These are phyloP conservation scores for Syncephalastrum contaminatum DNA, from an alignment of 371 early-diverging fungal species.

Conservation along the genomic window DNA sequence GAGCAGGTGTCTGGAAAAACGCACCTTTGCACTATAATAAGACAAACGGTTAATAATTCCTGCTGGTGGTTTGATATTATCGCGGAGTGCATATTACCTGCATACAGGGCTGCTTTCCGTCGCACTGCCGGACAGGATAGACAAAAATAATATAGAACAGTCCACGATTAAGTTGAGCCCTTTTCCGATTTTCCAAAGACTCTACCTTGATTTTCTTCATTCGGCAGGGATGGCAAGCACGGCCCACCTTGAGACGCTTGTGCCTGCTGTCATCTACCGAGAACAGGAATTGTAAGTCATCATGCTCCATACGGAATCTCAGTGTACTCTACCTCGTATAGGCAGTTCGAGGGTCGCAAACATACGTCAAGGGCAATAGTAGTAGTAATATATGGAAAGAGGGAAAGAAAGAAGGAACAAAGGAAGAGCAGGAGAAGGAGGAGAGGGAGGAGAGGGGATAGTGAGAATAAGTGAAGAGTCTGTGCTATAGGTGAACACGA, in stretches of 20 bases:
- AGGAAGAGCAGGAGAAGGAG: conserved; percentile 2
- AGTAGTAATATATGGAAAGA: neutral
- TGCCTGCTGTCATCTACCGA: conserved; percentile 34
- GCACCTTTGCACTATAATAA: no score
- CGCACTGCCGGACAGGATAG: conserved; percentile 21
- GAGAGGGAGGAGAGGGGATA: neutral
- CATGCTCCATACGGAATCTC: no score
- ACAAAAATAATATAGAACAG: no score
- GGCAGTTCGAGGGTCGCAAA: neutral
- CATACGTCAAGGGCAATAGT: neutral
- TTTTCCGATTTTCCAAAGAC: neutral
- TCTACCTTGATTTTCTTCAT: conserved; percentile 40
- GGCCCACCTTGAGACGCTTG: conserved; percentile 35
- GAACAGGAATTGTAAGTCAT: no score
- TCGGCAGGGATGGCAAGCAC: conserved; percentile 40
- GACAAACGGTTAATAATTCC: no score
- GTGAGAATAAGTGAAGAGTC: neutral
- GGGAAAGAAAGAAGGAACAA: neutral
- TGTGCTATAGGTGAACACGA: no score
- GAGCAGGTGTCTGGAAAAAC: no score
- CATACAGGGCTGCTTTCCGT: conserved; percentile 46
- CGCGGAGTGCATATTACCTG: conserved; percentile 24
- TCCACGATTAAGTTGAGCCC: no score
- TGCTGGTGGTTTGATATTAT: no score
- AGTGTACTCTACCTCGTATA: no score